These are phyloP conservation scores for Leccinellum albellum DNA, from an alignment of 768 basidiomycete genomes.

Conservation along the genomic window DNA sequence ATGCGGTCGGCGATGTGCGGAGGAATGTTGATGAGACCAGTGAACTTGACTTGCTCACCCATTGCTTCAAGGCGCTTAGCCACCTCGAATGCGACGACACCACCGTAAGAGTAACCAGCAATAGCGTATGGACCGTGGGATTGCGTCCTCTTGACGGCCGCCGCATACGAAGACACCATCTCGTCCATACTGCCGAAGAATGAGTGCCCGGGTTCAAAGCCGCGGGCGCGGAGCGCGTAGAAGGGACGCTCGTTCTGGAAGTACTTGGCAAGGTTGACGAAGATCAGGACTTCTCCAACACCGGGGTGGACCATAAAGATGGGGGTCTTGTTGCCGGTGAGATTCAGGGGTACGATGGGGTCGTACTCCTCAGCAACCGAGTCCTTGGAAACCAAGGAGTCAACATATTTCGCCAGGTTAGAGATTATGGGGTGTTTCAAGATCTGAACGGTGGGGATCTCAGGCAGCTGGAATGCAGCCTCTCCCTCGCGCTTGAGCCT, in stretches of 20 bases:
- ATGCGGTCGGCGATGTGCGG: not conserved
- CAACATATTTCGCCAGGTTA: conserved; percentile 29
- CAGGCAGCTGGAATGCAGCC: conserved; percentile 23
- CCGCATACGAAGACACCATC: not conserved
- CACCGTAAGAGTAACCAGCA: not conserved
- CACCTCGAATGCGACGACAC: not conserved
- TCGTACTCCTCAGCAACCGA: not conserved
- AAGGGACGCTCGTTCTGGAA: not conserved
- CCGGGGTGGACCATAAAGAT: not conserved
- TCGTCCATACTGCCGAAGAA: not conserved
- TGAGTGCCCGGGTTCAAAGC: not conserved
- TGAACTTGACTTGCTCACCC: not conserved
- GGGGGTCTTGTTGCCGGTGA: not conserved
- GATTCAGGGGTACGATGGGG: not conserved
- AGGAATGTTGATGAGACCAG: not conserved
- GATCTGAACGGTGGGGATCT: conserved; percentile 37
- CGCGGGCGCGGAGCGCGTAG: not conserved
- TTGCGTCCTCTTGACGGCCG: not conserved
- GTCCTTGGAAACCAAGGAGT: conserved; percentile 24
- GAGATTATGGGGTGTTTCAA: conserved; percentile 33
- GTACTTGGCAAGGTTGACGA: not conserved
- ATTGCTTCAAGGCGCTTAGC: not conserved
- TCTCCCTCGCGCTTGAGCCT: conserved; percentile 28
- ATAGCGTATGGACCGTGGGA: not conserved
- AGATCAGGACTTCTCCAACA: not conserved